Evolutionary conservation across 2,329 filamentous ascomycete genomes (phyloP), one percentile per base, ranked within the genome.

Genomic region (Davidsoniella eucalypti): DNA sequence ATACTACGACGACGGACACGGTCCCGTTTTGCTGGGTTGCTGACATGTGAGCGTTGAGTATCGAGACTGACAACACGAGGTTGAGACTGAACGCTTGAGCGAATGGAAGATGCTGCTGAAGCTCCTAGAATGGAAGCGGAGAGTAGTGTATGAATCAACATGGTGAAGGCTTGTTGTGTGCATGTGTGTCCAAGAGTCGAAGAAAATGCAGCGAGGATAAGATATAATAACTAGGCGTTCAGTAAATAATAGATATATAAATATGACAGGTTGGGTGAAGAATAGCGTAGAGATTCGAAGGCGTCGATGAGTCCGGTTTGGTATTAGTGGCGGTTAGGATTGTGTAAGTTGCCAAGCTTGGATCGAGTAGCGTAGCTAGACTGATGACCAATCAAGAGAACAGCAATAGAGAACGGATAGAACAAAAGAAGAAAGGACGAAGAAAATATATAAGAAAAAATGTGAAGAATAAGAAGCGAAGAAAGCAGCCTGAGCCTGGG

Each of bases 41-140:
- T 47, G 39, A 70, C 55, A 14, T 50, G 47, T 29, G 56, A 56
- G 16, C 64, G 58, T 37, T 72, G 63, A 4, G 69, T 67, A 39
- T 67, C 57, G 52, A 77, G 57, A 46, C 61, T 61, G 46, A 78
- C 60, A 4, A 76, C 70, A 39, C 64, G 68, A 2, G 68, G 65
- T 17, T 58, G 46, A 5, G 68, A 65, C 17, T 58, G 40, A 37
- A 37, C 42, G 4, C 8, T 9, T 9, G 47, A 43, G 17, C 9
- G 21, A 2, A 37, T 14, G 9, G 51, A 23, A 21, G 51, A 43
- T 39, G 47, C 51, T 18, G 47, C 51, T 7, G 44, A 37, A 17
- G 18, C 38, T 23, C 51, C 47, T 29, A 47, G 39, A 39, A 52
- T 25, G 23, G 25, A 44, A 16, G 40, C 50, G 21, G 44, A n/a